These are phyloP conservation scores for Fusarium sp. DNA, from an alignment of 2,329 filamentous ascomycete genomes.

Conservation along the genomic window DNA sequence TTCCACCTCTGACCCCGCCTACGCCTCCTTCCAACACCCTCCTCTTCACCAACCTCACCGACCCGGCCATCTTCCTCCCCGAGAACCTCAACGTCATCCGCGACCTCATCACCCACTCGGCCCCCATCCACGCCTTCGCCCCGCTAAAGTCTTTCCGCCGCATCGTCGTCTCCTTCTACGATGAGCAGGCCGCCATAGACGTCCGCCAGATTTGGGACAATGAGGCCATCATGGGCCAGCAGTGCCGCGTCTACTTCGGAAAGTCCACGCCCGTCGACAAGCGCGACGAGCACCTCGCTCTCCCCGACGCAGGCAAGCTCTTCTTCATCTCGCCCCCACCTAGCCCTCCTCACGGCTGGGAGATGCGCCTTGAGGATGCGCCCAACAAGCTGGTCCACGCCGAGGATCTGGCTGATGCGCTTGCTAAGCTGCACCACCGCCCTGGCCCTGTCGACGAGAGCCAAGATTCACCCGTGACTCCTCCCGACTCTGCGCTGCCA, in stretches of 20 bases:
- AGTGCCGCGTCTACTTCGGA: slow-evolving; percentile 77
- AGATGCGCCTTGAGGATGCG: slow-evolving; percentile 75
- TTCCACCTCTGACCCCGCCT: slow-evolving; percentile 78
- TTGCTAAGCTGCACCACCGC: slow-evolving; percentile 71
- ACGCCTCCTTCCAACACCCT: slow-evolving; percentile 85
- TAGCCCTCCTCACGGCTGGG: slow-evolving; percentile 76
- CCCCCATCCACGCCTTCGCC: slow-evolving; percentile 80
- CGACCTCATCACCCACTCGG: slow-evolving; percentile 76
- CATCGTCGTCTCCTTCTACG: slow-evolving; percentile 83
- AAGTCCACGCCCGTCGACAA: slow-evolving; percentile 69
- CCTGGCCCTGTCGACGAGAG: slow-evolving; percentile 56
- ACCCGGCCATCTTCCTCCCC: slow-evolving; percentile 79
- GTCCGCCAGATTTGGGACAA: slow-evolving; percentile 81
- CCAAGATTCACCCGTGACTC: slow-evolving; percentile 51
- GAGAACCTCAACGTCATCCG: slow-evolving; percentile 81
- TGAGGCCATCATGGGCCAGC: slow-evolving; percentile 77
- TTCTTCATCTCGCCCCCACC: slow-evolving; percentile 81
- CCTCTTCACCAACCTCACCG: slow-evolving; percentile 83
- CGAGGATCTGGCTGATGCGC: slow-evolving; percentile 75
- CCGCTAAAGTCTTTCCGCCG: slow-evolving; percentile 86
- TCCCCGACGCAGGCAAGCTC: slow-evolving; percentile 77
- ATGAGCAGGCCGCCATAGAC: slow-evolving; percentile 75
- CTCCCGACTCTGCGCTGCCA: slow-evolving; percentile 48
- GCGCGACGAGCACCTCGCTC: slow-evolving; percentile 70
- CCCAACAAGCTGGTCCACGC: slow-evolving; percentile 78